Conservation (phyloP, 345 rosid genomes). For the Aurinia saxatilis region DNA sequence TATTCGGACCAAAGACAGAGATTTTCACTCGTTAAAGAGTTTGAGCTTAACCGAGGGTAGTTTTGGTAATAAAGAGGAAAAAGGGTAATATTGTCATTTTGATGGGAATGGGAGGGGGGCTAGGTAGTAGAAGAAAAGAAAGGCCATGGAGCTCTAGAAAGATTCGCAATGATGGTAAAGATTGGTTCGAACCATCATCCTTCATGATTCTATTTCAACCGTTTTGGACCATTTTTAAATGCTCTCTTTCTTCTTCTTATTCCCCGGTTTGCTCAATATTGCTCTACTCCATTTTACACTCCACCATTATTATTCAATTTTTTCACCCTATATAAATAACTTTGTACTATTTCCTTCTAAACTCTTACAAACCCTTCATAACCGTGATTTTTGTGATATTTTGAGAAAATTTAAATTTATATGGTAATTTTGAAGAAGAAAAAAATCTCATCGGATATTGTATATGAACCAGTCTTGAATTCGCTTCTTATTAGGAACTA, state of each 20-base stretch:
- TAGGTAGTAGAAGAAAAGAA: constrained; percentile 22
- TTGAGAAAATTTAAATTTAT: too few relatives aligned
- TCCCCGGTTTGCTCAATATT: constrained; percentile 30
- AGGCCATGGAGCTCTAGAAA: constrained; percentile 45
- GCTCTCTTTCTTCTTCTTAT: constrained; percentile 16
- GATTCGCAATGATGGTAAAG: constrained; percentile 94
- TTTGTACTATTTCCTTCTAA: background rate
- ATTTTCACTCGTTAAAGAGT: background rate
- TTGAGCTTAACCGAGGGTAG: background rate
- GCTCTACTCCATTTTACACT: constrained; percentile 29
- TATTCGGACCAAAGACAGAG: background rate
- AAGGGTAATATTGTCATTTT: constrained; percentile 30
- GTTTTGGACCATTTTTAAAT: constrained; percentile 18
- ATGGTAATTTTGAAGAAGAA: too few relatives aligned
- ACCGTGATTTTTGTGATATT: background rate
- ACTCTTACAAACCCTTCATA: background rate
- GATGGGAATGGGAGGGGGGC: constrained; percentile 40
- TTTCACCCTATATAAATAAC: background rate
- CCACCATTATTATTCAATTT: constrained; percentile 6
- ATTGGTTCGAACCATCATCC: constrained; percentile 75
- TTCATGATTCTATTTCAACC: constrained; percentile 26
- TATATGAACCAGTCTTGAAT: too few relatives aligned
- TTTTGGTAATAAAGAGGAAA: background rate
- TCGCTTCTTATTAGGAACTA: too few relatives aligned
- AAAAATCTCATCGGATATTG: too few relatives aligned